Base-by-base conservation (phyloP, 1,284 basidiomycete genomes). In the Trametes versicolor region DNA sequence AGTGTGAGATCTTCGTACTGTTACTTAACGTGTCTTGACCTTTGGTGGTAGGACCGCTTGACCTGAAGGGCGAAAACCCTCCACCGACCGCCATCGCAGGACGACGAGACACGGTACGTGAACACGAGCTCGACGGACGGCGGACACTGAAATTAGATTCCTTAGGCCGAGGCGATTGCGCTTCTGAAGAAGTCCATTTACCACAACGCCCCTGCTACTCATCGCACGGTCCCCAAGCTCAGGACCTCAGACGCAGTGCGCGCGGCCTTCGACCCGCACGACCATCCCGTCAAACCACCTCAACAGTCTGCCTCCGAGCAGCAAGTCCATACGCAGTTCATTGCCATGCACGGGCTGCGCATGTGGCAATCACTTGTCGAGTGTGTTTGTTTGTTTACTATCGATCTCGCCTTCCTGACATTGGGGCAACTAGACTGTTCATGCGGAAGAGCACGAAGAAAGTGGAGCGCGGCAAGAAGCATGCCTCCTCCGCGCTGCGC, bases 51-150 rank as follows among this genome's bases (percentile, higher is more conserved):
- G 87, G 86, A 0, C 87, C 86, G 1, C 73, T 88, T 51, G 87
- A 89, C 72, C 73, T 89, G 15, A 83, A 82, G 9, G 81, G 85
- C 21, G 89, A 92, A 73, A 75, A 73, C 8, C 89, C 89, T 10
- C 88, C 89, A 9, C 82, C 87, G 1, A 86, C 82, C 59, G 87
- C 88, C 1, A 90, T 92, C 63, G 88, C 86, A 2, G 85, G 81
- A 19, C 79, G 89, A 52, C 78, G 82, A 43, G 89, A 91, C 71
- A 91, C 88, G 27, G 87, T 85, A 64, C 62, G 83, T 64, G 15
- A 21, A 48, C 34, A 4, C 41, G 41, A 41, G 19, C 29, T 43
- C 15, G 23, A 19, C 6, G 23, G 43, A 1, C 13, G 21, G 50
- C 41, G 59, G 23, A 45, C 62, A 17, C 29, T 55, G 25, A 58